phyloP scores from a whole-genome alignment of 2,329 filamentous ascomycete species.

The Xylariomycetidae sp. region DNA sequence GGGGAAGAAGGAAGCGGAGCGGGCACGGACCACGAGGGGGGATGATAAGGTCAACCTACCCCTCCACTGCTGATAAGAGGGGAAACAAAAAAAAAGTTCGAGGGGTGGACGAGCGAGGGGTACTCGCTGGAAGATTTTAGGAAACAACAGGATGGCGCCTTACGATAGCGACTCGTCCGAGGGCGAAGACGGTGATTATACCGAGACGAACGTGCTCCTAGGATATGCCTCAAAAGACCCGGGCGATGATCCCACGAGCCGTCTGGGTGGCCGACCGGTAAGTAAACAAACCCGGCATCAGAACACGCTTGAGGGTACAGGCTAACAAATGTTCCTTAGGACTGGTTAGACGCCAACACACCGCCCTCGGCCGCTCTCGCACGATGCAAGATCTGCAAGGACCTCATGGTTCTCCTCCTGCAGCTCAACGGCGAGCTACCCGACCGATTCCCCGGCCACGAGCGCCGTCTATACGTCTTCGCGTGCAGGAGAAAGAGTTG shows the following conservation, averaged over 20 bases:
- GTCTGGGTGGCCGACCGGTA: constrained; percentile 84
- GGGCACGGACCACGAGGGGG: no score
- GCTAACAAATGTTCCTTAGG: constrained; percentile 43
- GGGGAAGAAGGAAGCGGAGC: no score
- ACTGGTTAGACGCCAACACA: constrained; percentile 73
- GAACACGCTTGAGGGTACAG: no score
- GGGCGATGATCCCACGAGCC: constrained; percentile 78
- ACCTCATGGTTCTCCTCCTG: constrained; percentile 76
- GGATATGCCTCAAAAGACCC: constrained; percentile 81
- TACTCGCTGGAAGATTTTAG: no score
- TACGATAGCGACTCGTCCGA: constrained; percentile 86
- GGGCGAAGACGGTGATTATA: constrained; percentile 63
- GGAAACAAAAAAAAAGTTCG: no score
- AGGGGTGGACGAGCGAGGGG: no score
- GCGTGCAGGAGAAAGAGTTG: constrained; percentile 75
- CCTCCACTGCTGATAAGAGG: no score
- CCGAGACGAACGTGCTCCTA: constrained; percentile 81
- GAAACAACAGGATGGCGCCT: constrained; percentile 25
- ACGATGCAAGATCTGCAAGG: constrained; percentile 83
- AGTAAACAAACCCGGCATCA: no score
- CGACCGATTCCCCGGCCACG: constrained; percentile 79
- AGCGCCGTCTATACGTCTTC: constrained; percentile 84
- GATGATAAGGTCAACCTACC: no score
- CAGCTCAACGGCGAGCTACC: constrained; percentile 90
- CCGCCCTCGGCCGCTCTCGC: constrained; percentile 73